Base-by-base conservation (phyloP, 805 yeast species). In the Zygoascus flipseniorum region DNA sequence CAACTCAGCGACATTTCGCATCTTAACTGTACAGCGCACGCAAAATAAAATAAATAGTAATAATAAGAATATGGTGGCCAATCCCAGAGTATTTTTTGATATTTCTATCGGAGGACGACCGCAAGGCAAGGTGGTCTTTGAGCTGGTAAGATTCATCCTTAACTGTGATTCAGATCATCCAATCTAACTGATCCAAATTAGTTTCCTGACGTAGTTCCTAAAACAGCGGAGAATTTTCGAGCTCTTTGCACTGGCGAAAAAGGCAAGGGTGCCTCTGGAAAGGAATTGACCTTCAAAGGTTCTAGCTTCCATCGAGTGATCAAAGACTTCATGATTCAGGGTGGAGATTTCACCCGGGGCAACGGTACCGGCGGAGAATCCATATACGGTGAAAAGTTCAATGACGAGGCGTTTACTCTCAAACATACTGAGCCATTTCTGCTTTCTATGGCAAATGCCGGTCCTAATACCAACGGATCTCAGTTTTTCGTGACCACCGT, bases 381-480 rank as follows among this genome's bases (percentile, higher is more conserved):
- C 39, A 86, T 86, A 57, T 86, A 86, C 64, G 93, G 93, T 28
- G 90, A 84, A 60, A 85, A 85, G 66, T 86, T 86, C 61, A 96
- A 87, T 65, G 99, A 92, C 67, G 99, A 92, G 69, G 85, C 85
- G 69, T 92, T 93, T 69, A 68, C 76, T 48, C 67, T 80, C 59
- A 79, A 76, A 57, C 98, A 92, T 67, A 89, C 83, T 58, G 77
- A 77, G 63, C 98, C 98, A 52, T 90, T 85, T 69, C 75, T 93
- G 60, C 77, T 92, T 61, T 87, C 96, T 8, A 93, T 92, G 98
- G 98, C 99, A 54, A 92, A 92, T 66, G 87, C 97, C 4, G 98
- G 98, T 16, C 89, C 96, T 55, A 82, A 84, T 68, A 92, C 98
- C 48, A 93, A 93, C 66, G 98, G 98, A 0, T 89, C 97, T 1